phyloP scores from a whole-genome alignment of 768 basidiomycete genomes.

The Psilocybe cubensis region DNA sequence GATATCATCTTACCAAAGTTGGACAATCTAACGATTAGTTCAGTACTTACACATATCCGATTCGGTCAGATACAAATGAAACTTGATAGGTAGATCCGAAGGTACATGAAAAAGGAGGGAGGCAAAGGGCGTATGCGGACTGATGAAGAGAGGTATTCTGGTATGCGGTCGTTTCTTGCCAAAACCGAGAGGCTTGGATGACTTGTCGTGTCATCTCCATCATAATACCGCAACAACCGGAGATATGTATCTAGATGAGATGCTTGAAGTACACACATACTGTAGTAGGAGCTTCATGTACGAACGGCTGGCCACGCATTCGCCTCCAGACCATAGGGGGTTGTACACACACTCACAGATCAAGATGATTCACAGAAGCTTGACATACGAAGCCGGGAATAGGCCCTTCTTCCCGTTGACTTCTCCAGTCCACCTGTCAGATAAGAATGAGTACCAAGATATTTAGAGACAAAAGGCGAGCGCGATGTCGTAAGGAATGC shows the following conservation, averaged over 20 bases:
- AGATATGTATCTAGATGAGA: neutral
- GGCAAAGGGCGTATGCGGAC: neutral
- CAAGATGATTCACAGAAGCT: conserved; percentile 26
- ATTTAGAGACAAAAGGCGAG: conserved; percentile 8
- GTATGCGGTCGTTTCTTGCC: neutral
- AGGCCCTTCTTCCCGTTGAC: conserved; percentile 59
- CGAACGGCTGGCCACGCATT: neutral
- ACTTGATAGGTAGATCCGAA: neutral
- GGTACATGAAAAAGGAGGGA: neutral
- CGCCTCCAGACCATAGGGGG: neutral
- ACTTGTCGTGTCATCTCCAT: neutral
- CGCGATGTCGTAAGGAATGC: conserved; percentile 11
- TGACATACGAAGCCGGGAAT: conserved; percentile 73
- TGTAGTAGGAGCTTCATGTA: neutral
- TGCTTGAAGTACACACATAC: neutral
- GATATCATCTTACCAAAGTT: neutral
- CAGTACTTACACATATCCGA: neutral
- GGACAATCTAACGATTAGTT: neutral
- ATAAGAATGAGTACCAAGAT: conserved; percentile 9
- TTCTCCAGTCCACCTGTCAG: conserved; percentile 69
- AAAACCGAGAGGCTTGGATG: neutral
- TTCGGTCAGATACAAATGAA: neutral
- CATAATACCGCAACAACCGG: neutral
- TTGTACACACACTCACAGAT: neutral
- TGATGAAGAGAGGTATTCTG: neutral